phyloP scores from a whole-genome alignment of 225 moss, liverwort and hornwort species.

The Marchantia polymorpha region DNA sequence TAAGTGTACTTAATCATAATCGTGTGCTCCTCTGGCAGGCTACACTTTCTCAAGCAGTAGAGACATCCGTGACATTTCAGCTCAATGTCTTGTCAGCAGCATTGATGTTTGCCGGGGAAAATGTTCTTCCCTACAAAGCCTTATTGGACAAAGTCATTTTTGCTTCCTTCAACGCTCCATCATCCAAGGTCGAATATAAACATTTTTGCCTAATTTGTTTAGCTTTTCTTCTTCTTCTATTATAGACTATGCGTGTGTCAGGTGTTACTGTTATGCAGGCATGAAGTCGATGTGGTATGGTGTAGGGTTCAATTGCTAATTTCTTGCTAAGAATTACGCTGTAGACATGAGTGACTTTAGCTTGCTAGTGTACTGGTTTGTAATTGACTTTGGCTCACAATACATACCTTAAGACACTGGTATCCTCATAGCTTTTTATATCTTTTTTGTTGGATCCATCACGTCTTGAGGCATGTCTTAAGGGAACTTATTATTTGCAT shows the following conservation, averaged over 20 bases:
- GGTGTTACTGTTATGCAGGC: background rate
- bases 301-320: background rate
- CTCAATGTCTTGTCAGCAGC: slow-evolving; percentile 79
- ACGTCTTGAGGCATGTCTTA: no score
- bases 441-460: no score
- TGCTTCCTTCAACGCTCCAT: slow-evolving; percentile 94
- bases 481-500: no score
- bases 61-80: slow-evolving; percentile 76
- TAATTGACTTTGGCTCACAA: no score
- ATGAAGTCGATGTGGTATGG: no score
- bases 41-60: slow-evolving; percentile 83
- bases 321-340: no score
- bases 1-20: background rate
- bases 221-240: background rate
- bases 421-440: no score
- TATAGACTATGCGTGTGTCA: no score
- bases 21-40: slow-evolving; percentile 39
- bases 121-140: slow-evolving; percentile 64
- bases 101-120: slow-evolving; percentile 74
- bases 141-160: slow-evolving; percentile 68
- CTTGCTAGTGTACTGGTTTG: no score
- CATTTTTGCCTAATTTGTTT: background rate
- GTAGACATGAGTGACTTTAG: no score
- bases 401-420: no score
- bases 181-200: slow-evolving; percentile 57